phyloP scores from a whole-genome alignment of 805 yeast species.

The Candida ovalis region DNA sequence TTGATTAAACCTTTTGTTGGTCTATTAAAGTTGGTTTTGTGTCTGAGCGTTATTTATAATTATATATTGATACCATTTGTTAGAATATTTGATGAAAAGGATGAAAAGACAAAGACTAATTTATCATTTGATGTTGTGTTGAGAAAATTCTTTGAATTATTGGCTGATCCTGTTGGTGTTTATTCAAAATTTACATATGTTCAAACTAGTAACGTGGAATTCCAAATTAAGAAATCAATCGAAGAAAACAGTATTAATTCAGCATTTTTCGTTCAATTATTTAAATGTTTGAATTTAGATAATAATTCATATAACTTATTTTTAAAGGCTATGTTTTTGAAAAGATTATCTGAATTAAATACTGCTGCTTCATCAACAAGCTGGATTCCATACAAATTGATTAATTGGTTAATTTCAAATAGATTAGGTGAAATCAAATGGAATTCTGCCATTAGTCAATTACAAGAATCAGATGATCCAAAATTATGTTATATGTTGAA shows the following conservation, averaged over 20 bases:
- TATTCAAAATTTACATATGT: conserved; percentile 10
- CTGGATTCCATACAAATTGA: conserved; percentile 4
- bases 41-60: conserved; percentile 17
- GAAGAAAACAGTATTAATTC: background rate
- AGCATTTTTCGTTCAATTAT: conserved; percentile 2
- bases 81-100: conserved; percentile 5
- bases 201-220: conserved; percentile 13
- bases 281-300: conserved; percentile 9
- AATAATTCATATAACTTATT: conserved; percentile 12
- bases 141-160: conserved; percentile 4
- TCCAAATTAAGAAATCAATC: conserved; percentile 9
- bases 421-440: conserved; percentile 20
- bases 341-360: conserved; percentile 12
- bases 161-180: conserved; percentile 13
- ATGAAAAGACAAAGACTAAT: conserved; percentile 1
- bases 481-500: conserved; percentile 9
- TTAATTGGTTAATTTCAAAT: conserved; percentile 11
- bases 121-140: conserved; percentile 6
- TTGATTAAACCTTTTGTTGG: conserved; percentile 27
- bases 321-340: conserved; percentile 22
- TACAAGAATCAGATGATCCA: background rate
- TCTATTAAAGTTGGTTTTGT: conserved; percentile 22
- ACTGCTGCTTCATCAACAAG: conserved; percentile 1
- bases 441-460: conserved; percentile 8
- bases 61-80: conserved; percentile 19